Conservation (phyloP, 78 protist genomes). For the Dictyostelium capitatum region DNA sequence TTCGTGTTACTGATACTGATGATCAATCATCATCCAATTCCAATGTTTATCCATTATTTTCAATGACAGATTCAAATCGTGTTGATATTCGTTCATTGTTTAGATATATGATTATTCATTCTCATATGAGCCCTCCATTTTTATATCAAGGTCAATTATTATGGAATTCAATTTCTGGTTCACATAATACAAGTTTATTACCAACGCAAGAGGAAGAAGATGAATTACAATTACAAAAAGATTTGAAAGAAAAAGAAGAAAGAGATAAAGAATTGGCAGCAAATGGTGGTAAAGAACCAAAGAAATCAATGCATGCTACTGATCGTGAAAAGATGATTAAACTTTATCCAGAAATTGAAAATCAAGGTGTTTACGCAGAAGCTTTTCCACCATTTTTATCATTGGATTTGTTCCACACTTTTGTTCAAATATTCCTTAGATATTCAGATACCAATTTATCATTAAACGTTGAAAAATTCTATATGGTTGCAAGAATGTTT, state of each 20-base stretch:
- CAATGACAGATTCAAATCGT: slow-evolving; percentile 60
- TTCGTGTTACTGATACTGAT: slow-evolving; percentile 3
- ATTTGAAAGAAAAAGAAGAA: slow-evolving; percentile 21
- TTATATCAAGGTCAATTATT: slow-evolving; percentile 11
- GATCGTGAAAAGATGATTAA: neutral
- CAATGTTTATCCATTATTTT: slow-evolving; percentile 11
- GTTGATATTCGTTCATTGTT: slow-evolving; percentile 57
- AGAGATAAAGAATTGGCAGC: neutral
- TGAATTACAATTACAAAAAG: neutral
- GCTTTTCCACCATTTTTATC: slow-evolving; percentile 63
- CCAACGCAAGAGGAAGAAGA: slow-evolving; percentile 16
- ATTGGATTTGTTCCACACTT: slow-evolving; percentile 60
- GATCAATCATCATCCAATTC: neutral
- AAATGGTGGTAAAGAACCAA: neutral
- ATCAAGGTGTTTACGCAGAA: slow-evolving; percentile 1
- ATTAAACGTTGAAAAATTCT: slow-evolving; percentile 28
- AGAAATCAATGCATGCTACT: neutral
- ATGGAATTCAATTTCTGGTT: slow-evolving; percentile 53
- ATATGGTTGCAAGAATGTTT: slow-evolving; percentile 37
- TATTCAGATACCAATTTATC: slow-evolving; percentile 8
- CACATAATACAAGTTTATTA: neutral
- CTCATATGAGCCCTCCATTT: neutral
- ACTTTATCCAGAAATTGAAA: neutral
- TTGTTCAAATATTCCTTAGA: slow-evolving; percentile 41
- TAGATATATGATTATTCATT: slow-evolving; percentile 43